phyloP scores from a whole-genome alignment of 192 early-diverging fungal species.

The Oehlia diaphana region DNA sequence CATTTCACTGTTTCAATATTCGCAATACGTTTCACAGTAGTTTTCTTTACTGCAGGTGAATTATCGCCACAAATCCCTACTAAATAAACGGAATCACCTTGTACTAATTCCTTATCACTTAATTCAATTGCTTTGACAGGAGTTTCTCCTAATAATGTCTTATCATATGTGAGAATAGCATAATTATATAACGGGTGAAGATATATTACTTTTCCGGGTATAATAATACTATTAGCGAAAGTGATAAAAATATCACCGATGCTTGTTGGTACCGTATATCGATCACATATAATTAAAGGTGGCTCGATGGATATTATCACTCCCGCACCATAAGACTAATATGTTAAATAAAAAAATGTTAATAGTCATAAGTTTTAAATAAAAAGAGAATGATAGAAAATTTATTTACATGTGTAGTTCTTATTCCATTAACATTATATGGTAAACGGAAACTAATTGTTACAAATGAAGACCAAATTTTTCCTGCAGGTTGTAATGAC shows the following conservation, averaged over 20 bases:
- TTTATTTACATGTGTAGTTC: constrained; percentile 47
- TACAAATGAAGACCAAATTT: constrained; percentile 81
- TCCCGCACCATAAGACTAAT: constrained; percentile 70
- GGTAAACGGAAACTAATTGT: constrained; percentile 80
- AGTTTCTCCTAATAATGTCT: constrained; percentile 68
- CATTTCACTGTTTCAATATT: constrained; percentile 69
- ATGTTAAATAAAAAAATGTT: too few relatives aligned
- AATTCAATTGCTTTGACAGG: constrained; percentile 65
- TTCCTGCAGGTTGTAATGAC: constrained; percentile 66
- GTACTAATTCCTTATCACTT: constrained; percentile 54
- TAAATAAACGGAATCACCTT: constrained; percentile 64
- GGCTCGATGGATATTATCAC: constrained; percentile 74
- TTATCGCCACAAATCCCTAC: constrained; percentile 57
- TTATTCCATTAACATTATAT: constrained; percentile 74
- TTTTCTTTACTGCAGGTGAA: constrained; percentile 58
- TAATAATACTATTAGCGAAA: constrained; percentile 84
- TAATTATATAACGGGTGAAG: constrained; percentile 89
- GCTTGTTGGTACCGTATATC: constrained; percentile 76
- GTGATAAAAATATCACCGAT: constrained; percentile 81
- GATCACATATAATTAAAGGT: constrained; percentile 81
- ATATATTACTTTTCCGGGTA: constrained; percentile 80
- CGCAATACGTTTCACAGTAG: constrained; percentile 53
- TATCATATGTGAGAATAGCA: constrained; percentile 81
- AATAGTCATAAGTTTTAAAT: too few relatives aligned
- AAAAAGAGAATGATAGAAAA: too few relatives aligned